Percentiles rank a stretch among this genome's conserved stretches.
These are phyloP conservation scores for Aspergillus ustus DNA, from an alignment of 2,329 filamentous ascomycete species.

Conservation along the genomic window DNA sequence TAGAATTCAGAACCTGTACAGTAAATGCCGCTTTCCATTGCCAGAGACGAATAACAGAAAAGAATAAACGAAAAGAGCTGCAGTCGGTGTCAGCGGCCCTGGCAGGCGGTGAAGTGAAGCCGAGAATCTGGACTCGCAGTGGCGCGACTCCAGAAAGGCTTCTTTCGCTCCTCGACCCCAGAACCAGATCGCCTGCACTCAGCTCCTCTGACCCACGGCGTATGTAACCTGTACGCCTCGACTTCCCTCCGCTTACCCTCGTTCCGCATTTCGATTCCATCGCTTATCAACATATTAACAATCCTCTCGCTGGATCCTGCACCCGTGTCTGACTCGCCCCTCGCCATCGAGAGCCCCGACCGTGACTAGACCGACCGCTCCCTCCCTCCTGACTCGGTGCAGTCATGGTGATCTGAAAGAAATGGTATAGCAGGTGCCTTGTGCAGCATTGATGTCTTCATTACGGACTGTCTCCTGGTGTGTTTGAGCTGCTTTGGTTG, in stretches of 20 bases:
- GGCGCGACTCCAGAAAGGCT: slow-evolving; percentile 10
- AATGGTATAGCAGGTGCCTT: neutral
- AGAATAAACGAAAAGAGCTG: neutral
- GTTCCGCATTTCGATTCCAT: neutral
- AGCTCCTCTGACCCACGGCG: neutral
- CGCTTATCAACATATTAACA: neutral
- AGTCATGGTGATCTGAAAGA: slow-evolving; percentile 17
- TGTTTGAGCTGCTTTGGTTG: slow-evolving; percentile 22
- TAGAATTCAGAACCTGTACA: neutral
- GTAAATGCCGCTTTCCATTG: neutral
- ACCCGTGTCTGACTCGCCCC: neutral
- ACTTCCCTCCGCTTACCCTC: neutral
- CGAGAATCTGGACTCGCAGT: slow-evolving; percentile 16
- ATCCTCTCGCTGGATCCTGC: neutral
- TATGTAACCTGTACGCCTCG: slow-evolving; percentile 8
- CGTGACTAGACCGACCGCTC: slow-evolving; percentile 9
- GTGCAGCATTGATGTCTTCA: slow-evolving; percentile 12
- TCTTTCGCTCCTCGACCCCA: slow-evolving; percentile 2
- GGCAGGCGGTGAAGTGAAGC: slow-evolving; percentile 15
- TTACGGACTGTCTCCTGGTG: slow-evolving; percentile 20
- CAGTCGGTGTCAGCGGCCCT: neutral
- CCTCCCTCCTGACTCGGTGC: slow-evolving; percentile 1
- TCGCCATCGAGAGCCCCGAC: slow-evolving; percentile 10
- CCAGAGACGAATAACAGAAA: neutral
- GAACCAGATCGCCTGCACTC: neutral